Conservation (phyloP, 305 asterid species). For the Andrographis paniculata region DNA sequence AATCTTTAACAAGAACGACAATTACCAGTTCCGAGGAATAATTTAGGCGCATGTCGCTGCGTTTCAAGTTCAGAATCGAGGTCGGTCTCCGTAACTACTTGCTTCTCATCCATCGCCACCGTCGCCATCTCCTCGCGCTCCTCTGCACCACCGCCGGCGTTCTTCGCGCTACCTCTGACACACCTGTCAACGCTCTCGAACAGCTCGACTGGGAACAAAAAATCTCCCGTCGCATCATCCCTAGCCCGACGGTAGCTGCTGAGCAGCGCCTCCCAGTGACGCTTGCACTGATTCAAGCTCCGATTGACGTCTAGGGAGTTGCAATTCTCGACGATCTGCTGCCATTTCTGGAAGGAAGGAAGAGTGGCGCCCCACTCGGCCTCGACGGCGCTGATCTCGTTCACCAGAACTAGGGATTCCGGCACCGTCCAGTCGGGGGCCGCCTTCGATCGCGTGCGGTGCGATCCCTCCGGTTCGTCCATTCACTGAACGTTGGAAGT, state of each 20-base stretch:
- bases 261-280: slow-evolving; percentile 56
- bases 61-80: slow-evolving; percentile 59
- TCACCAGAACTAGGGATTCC: slow-evolving; percentile 58
- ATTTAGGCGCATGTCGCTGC: slow-evolving; percentile 21
- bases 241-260: slow-evolving; percentile 35
- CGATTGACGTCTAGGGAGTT: slow-evolving; percentile 53
- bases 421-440: slow-evolving; percentile 78
- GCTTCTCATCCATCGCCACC: slow-evolving; percentile 17
- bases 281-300: slow-evolving; percentile 75
- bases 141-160: slow-evolving; percentile 14
- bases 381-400: slow-evolving; percentile 69
- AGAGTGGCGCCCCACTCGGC: slow-evolving; percentile 67
- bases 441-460: slow-evolving; percentile 73
- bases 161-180: slow-evolving; percentile 23
- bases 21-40: slow-evolving; percentile 36
- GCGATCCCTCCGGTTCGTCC: slow-evolving; percentile 42
- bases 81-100: slow-evolving; percentile 43
- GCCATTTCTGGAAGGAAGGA: slow-evolving; percentile 93
- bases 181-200: slow-evolving; percentile 42
- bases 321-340: slow-evolving; percentile 82
- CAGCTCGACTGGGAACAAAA: slow-evolving; percentile 39
- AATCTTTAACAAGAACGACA: background rate
- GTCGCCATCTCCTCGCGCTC: slow-evolving; percentile 20
- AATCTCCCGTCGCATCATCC: slow-evolving; percentile 23
- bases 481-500: no score